Conservation (phyloP, 805 yeast genomes). For the Henningerozyma blattae region DNA sequence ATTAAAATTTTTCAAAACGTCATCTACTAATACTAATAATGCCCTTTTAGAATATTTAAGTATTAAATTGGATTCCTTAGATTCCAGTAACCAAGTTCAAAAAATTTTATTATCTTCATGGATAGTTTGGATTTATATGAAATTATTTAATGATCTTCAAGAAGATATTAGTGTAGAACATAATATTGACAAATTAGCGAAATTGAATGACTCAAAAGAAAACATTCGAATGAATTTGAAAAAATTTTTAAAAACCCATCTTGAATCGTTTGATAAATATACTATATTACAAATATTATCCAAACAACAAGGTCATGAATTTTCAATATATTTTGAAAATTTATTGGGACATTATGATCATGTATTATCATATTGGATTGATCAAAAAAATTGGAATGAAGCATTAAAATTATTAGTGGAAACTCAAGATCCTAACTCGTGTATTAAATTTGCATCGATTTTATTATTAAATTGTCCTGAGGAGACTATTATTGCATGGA, state of each 20-base stretch:
- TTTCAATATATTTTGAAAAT: conserved; percentile 56
- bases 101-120: conserved; percentile 23
- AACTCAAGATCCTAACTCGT: conserved; percentile 33
- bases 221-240: conserved; percentile 26
- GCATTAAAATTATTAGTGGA: conserved; percentile 48
- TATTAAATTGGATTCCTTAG: conserved; percentile 28
- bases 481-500: conserved; percentile 70
- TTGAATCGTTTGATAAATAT: conserved; percentile 42
- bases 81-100: conserved; percentile 19
- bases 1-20: conserved; percentile 39
- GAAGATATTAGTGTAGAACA: conserved; percentile 8
- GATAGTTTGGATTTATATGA: conserved; percentile 27
- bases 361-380: conserved; percentile 58
- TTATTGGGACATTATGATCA: conserved; percentile 55
- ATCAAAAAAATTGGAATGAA: conserved; percentile 59
- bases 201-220: conserved; percentile 10
- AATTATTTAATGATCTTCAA: conserved; percentile 25
- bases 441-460: conserved; percentile 60
- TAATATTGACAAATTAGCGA: background rate
- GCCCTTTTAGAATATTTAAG: conserved; percentile 37
- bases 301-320: conserved; percentile 52
- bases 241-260: conserved; percentile 38
- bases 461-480: conserved; percentile 57
- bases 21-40: conserved; percentile 24
- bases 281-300: conserved; percentile 64